phyloP scores from a whole-genome alignment of 1,284 basidiomycete genomes.

The Moniliella sp. region DNA sequence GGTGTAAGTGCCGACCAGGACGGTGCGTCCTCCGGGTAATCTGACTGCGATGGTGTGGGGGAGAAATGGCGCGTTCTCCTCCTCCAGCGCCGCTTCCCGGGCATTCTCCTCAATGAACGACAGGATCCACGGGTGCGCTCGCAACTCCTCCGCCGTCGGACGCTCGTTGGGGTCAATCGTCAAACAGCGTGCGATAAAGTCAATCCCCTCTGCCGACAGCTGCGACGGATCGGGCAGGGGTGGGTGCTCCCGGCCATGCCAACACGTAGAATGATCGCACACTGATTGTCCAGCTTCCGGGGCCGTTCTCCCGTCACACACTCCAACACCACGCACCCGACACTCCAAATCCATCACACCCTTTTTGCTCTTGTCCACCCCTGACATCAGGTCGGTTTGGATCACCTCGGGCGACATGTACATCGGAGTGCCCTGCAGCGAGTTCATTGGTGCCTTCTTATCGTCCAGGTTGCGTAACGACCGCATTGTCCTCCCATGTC shows the following conservation, averaged over 20 bases:
- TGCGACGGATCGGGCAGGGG: conserved; percentile 76
- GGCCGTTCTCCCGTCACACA: conserved; percentile 87
- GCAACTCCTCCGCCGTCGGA: conserved; percentile 63
- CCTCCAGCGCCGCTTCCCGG: too few species aligned
- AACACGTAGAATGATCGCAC: conserved; percentile 99
- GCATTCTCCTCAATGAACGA: too few species aligned
- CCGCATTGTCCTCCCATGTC: too few species aligned
- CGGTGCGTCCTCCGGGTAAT: too few species aligned
- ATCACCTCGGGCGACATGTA: conserved; percentile 99
- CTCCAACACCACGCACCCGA: conserved; percentile 89
- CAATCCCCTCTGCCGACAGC: conserved; percentile 68
- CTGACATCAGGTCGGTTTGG: too few species aligned
- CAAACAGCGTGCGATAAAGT: conserved; percentile 76
- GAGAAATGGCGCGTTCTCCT: too few species aligned
- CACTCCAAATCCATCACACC: conserved; percentile 95
- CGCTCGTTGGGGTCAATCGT: conserved; percentile 65
- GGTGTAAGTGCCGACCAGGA: too few species aligned
- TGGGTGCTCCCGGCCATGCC: conserved; percentile 91
- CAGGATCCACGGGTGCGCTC: conserved; percentile 81
- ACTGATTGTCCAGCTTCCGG: conserved; percentile 94
- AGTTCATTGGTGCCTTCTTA: too few species aligned
- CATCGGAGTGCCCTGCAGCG: conserved; percentile 79
- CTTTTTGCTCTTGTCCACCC: conserved; percentile 44
- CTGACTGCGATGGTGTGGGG: too few species aligned
- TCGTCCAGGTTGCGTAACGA: too few species aligned